Percentiles rank a stretch among this genome's conserved stretches.
Evolutionary conservation across 2,329 filamentous ascomycete genomes (phyloP).

Genomic region (Aureobasidium sp.): DNA sequence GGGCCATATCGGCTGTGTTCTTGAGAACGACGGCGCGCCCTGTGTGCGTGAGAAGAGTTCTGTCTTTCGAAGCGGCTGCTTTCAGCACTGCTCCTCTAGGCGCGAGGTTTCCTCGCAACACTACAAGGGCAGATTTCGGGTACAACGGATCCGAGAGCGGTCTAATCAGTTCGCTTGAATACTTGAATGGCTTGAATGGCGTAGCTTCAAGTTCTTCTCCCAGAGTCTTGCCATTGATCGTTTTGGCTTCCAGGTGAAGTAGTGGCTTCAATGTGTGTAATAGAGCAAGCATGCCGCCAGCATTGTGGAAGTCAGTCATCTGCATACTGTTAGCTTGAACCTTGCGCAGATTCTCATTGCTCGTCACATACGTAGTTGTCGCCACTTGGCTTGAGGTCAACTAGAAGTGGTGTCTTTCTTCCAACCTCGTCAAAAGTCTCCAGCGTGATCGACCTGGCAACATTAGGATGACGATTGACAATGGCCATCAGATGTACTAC

Average conservation of each 20-base stretch:
- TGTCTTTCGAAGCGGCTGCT: slow-evolving; percentile 45
- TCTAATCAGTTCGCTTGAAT: slow-evolving; percentile 38
- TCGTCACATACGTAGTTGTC: slow-evolving; percentile 31
- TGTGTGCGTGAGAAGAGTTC: slow-evolving; percentile 37
- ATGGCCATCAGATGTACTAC: slow-evolving; percentile 41
- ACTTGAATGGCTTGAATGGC: slow-evolving; percentile 37
- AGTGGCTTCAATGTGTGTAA: slow-evolving; percentile 41
- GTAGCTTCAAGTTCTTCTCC: slow-evolving; percentile 39
- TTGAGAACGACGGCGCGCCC: slow-evolving; percentile 45
- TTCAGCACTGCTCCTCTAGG: slow-evolving; percentile 45
- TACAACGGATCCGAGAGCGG: slow-evolving; percentile 41
- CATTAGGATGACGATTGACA: slow-evolving; percentile 43
- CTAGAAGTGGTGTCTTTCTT: slow-evolving; percentile 39
- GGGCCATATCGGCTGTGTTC: slow-evolving; percentile 40
- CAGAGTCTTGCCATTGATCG: slow-evolving; percentile 42
- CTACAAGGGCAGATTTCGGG: slow-evolving; percentile 39
- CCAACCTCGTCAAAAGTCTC: slow-evolving; percentile 44
- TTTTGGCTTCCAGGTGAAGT: slow-evolving; percentile 40
- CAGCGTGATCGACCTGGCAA: slow-evolving; percentile 41
- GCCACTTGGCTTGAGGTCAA: slow-evolving; percentile 49
- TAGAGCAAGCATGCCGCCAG: slow-evolving; percentile 45
- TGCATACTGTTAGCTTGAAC: background rate
- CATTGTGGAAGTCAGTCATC: slow-evolving; percentile 50
- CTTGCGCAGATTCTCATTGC: too few relatives aligned
- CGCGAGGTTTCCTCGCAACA: slow-evolving; percentile 43